phyloP scores from a whole-genome alignment of 345 rosid genomes.

The Dimocarpus longan region DNA sequence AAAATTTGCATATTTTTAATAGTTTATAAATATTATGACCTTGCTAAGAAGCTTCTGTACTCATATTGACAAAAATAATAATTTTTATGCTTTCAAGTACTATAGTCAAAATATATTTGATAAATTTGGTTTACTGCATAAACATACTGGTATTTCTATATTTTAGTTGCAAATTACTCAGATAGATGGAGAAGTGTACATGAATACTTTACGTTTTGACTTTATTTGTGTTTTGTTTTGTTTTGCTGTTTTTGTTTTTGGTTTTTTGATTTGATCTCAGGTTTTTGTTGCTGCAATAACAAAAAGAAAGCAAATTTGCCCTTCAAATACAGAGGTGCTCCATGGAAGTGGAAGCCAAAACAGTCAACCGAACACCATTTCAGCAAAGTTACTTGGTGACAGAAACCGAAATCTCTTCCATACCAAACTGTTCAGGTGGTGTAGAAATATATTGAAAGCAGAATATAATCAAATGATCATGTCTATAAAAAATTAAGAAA shows the following conservation, averaged over 20 bases:
- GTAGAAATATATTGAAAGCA: neutral
- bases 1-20: too few species aligned
- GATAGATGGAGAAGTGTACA: too few species aligned
- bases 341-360: constrained; percentile 54
- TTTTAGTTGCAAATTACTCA: too few species aligned
- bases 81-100: too few species aligned
- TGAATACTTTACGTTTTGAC: too few species aligned
- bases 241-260: neutral
- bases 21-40: too few species aligned
- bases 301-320: constrained; percentile 73
- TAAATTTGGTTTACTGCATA: too few species aligned
- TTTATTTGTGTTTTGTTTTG: neutral
- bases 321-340: constrained; percentile 57
- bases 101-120: too few species aligned
- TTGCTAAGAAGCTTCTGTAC: too few species aligned
- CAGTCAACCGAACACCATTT: constrained; percentile 25
- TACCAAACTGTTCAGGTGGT: constrained; percentile 70
- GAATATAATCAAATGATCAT: neutral
- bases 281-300: constrained; percentile 80
- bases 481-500: neutral
- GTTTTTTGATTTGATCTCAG: constrained; percentile 30
- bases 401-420: constrained; percentile 43
- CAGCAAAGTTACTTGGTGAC: constrained; percentile 20
- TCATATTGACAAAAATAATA: too few species aligned
- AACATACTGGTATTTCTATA: too few species aligned